Conservation (phyloP, 164 flowering plant genomes). For the Chimonanthus salicifolius region DNA sequence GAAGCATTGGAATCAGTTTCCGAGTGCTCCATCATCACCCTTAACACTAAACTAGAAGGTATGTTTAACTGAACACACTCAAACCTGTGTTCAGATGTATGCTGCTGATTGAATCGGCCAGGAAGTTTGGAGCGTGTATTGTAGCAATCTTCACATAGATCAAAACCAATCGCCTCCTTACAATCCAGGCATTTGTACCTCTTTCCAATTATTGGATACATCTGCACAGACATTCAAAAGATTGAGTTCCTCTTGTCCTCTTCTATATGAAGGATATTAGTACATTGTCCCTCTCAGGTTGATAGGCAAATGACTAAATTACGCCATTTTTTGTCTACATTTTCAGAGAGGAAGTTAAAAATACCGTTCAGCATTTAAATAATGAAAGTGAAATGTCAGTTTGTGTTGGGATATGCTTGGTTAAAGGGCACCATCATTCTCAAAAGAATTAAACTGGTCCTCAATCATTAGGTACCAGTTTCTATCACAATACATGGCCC, state of each 20-base stretch:
- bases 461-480: too few species aligned
- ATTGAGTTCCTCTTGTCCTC: neutral
- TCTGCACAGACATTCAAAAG: conserved; percentile 37
- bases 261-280: too few species aligned
- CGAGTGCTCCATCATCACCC: conserved; percentile 7
- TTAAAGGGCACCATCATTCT: too few species aligned
- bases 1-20: conserved; percentile 12
- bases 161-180: conserved; percentile 60
- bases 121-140: conserved; percentile 57
- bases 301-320: too few species aligned
- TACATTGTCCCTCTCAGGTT: too few species aligned
- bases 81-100: conserved; percentile 65
- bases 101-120: conserved; percentile 91
- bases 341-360: too few species aligned
- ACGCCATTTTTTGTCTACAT: too few species aligned
- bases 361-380: too few species aligned
- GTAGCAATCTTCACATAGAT: conserved; percentile 74
- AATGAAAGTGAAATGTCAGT: too few species aligned
- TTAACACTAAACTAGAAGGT: neutral
- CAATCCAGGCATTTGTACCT: conserved; percentile 81
- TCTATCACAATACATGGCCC: too few species aligned
- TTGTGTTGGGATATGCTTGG: too few species aligned
- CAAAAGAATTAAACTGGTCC: too few species aligned
- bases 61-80: conserved; percentile 15
- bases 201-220: conserved; percentile 67